These are phyloP conservation scores for Stemphylium lycopersici DNA, from an alignment of 2,329 filamentous ascomycete genomes.

Conservation along the genomic window DNA sequence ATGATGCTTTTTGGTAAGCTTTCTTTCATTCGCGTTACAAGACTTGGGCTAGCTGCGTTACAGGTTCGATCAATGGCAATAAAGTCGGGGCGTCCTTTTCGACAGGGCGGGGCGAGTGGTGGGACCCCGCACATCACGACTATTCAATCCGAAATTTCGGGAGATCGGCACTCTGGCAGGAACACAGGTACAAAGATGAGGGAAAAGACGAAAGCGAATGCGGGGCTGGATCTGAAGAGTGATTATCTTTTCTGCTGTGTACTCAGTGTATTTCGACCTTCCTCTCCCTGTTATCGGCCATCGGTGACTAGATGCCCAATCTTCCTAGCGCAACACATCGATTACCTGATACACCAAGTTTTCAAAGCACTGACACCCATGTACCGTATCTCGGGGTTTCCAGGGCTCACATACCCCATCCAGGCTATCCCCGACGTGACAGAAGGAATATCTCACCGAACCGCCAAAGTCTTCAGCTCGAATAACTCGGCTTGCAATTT, in stretches of 20 bases:
- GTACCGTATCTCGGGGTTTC: constrained; percentile 6
- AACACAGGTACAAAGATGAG: not conserved
- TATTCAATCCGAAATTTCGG: not conserved
- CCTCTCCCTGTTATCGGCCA: not conserved
- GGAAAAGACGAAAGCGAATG: not conserved
- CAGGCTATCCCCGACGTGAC: not conserved
- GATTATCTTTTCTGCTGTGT: too few relatives aligned
- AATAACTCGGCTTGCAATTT: not conserved
- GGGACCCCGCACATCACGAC: constrained; percentile 13
- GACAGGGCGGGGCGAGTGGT: constrained; percentile 22
- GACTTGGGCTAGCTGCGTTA: not conserved
- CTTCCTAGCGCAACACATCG: not conserved
- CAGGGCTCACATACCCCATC: constrained; percentile 2
- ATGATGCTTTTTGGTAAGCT: not conserved
- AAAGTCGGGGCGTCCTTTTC: constrained; percentile 22
- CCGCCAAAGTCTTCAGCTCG: not conserved
- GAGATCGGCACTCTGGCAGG: not conserved
- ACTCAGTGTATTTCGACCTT: too few relatives aligned
- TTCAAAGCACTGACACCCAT: not conserved
- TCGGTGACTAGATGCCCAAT: not conserved
- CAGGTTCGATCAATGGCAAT: constrained; percentile 1
- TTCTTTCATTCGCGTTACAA: not conserved
- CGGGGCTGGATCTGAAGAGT: not conserved
- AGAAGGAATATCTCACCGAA: not conserved
- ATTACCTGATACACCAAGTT: not conserved